Evolutionary conservation across 2,329 filamentous ascomycete genomes (phyloP).

Genomic region (Rutstroemia sp.): DNA sequence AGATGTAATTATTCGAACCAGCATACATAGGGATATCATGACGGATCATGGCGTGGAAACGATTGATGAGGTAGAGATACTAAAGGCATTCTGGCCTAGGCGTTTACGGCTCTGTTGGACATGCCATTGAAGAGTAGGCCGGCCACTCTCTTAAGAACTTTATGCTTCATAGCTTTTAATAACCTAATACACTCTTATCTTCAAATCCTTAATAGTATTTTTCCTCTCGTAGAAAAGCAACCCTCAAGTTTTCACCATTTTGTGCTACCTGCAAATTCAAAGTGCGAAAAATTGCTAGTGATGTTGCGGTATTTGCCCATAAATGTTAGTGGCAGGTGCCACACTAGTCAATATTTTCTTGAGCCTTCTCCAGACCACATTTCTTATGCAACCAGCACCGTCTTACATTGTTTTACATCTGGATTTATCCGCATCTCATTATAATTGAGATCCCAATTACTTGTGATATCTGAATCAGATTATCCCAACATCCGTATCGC

Average conservation of each 20-base stretch:
- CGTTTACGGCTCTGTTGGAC: not conserved
- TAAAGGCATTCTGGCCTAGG: not conserved
- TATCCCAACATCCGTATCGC: not conserved
- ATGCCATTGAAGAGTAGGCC: slow-evolving; percentile 9
- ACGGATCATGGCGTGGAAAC: slow-evolving; percentile 5
- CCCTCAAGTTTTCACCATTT: not conserved
- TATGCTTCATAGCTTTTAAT: slow-evolving; percentile 13
- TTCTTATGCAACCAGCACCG: not conserved
- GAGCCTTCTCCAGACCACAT: not conserved
- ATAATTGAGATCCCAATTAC: not conserved
- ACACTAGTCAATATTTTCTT: not conserved
- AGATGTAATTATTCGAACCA: not conserved
- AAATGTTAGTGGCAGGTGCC: slow-evolving; percentile 5
- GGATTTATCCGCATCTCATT: not conserved
- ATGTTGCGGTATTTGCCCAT: not conserved
- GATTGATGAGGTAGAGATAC: slow-evolving; percentile 20
- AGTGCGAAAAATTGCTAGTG: no score
- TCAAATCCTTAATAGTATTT: not conserved
- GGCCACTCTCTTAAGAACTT: slow-evolving; percentile 12
- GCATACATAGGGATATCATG: not conserved
- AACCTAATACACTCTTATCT: slow-evolving; percentile 15
- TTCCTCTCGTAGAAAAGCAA: no score
- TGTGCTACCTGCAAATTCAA: not conserved
- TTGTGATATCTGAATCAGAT: not conserved
- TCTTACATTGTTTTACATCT: not conserved